Evolutionary conservation across 495 filamentous ascomycete genomes (phyloP), one percentile per base, ranked within the genome.

Genomic region (Lophiotrema nucula): DNA sequence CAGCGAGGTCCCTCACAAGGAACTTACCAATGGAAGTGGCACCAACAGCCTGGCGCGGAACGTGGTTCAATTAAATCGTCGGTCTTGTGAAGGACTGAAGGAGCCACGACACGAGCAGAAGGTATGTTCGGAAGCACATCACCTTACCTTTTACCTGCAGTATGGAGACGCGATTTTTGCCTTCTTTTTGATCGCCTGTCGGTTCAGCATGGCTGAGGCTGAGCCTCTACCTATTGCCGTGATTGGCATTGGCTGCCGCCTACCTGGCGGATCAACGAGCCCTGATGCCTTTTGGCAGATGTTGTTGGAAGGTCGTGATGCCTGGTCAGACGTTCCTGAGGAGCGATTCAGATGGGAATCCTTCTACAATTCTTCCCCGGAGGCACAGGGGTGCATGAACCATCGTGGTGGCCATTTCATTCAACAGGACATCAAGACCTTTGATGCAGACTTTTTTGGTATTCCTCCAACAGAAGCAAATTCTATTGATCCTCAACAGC

Each of bases 401-500:
- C 39, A 43, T 43, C 39, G 25, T 12, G 27, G 23, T 19, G 26
- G 26, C 24, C 41, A 18, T 18, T 56, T 35, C 13, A 16, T 56
- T 21, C 4, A 19, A 2, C 18, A 21, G 27, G 26, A 37, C 10
- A 8, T 38, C 25, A 2, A n/a, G 16, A 22, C n/a, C 11, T 42
- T 33, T n/a, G 38, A 56, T 33, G 24, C 46, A 12, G 8, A 18
- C 21, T 33, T 38, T 18, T 33, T 37, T 26, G 16, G 41, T 12
- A 37, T 38, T 19, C 31, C 22, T 6, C 11, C 19, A 3, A 28
- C 10, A 33, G 41, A 61, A 25, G 47, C 35, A 27, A 25, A 16
- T 24, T 44, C 19, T 16, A 58, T 58, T 21, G 39, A 63, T 19
- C 53, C 45, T 26, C 13, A 31, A 39, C 27, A 51, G 37, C 43